Evolutionary conservation across 805 yeast genomes (phyloP).

Genomic region (Saturnispora ahearnii): DNA sequence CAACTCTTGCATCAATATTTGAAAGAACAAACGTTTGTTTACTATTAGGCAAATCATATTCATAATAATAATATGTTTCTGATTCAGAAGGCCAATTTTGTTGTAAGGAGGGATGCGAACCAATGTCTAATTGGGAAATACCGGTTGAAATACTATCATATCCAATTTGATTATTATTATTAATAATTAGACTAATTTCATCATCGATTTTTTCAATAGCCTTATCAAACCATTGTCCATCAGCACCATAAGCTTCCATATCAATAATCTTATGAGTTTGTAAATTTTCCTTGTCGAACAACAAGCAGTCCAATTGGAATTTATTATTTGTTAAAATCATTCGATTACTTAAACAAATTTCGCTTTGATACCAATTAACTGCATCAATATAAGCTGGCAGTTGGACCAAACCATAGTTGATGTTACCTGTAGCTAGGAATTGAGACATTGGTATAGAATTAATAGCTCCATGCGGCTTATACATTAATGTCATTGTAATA

Average conservation of each 20-base stretch:
- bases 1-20: conserved; percentile 67
- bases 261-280: conserved; percentile 46
- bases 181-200: conserved; percentile 32
- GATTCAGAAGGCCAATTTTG: conserved; percentile 15
- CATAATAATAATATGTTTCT: conserved; percentile 64
- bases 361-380: conserved; percentile 47
- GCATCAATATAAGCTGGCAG: conserved; percentile 8
- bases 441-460: conserved; percentile 25
- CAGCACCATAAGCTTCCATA: conserved; percentile 49
- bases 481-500: conserved; percentile 58
- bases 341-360: conserved; percentile 68
- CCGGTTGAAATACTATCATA: conserved; percentile 19
- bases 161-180: background rate
- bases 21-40: conserved; percentile 61
- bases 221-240: conserved; percentile 41
- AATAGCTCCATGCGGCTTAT: conserved; percentile 28
- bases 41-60: conserved; percentile 50
- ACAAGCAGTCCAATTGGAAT: conserved; percentile 46
- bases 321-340: conserved; percentile 56
- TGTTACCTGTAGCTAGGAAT: conserved; percentile 19
- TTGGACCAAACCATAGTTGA: conserved; percentile 45
- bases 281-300: conserved; percentile 51
- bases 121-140: conserved; percentile 12
- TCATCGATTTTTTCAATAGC: conserved; percentile 50
- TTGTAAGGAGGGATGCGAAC: conserved; percentile 11